Conservation (phyloP, 345 rosid genomes). For the Citrus cavaleriei region DNA sequence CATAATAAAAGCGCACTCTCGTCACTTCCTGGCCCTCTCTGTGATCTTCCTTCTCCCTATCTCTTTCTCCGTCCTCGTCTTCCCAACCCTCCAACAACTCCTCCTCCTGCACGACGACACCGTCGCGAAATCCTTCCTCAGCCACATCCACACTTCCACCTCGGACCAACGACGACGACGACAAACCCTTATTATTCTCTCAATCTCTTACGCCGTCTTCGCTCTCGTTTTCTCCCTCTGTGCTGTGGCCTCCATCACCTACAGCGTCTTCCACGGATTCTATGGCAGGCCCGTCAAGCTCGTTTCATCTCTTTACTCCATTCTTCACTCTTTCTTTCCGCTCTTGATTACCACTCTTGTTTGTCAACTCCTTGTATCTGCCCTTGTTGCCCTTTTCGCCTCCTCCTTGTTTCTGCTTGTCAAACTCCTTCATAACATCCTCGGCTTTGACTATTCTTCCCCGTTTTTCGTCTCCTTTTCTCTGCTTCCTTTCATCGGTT, state of each 20-base stretch:
- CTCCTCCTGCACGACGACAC: slow-evolving; percentile 24
- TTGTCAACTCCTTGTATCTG: slow-evolving; percentile 21
- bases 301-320: slow-evolving; percentile 49
- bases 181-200: background rate
- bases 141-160: background rate
- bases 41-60: slow-evolving; percentile 74
- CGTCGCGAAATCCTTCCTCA: slow-evolving; percentile 20
- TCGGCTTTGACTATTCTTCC: slow-evolving; percentile 25
- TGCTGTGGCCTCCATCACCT: slow-evolving; percentile 60
- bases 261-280: slow-evolving; percentile 66
- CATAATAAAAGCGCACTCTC: slow-evolving; percentile 71
- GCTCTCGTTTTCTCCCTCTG: slow-evolving; percentile 31
- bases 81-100: slow-evolving; percentile 48
- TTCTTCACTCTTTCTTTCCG: slow-evolving; percentile 51
- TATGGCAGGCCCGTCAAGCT: slow-evolving; percentile 83
- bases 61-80: slow-evolving; percentile 50
- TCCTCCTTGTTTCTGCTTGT: slow-evolving; percentile 16
- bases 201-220: slow-evolving; percentile 29
- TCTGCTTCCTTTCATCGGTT: slow-evolving; percentile 9
- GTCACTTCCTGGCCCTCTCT: slow-evolving; percentile 88
- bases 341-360: slow-evolving; percentile 37
- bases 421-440: slow-evolving; percentile 20
- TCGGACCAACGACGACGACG: background rate
- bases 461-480: slow-evolving; percentile 23
- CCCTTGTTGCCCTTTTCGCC: slow-evolving; percentile 24